Base-by-base conservation (phyloP, 2,329 filamentous ascomycete species). In the Apiospora saccharicola region DNA sequence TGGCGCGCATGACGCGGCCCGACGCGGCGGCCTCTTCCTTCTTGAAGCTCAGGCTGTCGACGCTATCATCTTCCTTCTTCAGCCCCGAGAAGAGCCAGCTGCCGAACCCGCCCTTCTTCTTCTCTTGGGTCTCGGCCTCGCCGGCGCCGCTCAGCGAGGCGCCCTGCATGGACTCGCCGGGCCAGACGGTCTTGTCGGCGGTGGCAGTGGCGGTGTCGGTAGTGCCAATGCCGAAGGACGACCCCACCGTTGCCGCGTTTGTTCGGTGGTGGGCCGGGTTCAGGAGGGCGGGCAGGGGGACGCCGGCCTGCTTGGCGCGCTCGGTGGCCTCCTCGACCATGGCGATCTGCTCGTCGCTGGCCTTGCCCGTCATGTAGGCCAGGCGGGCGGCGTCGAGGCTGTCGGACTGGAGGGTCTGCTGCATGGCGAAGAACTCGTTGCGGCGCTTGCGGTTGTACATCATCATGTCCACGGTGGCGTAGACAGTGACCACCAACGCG, bases 381-480 rank as follows among this genome's bases (percentile, higher is more conserved):
- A 91, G 82, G 43, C 89, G 88, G 69, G 89, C 89, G 74, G 85
- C 85, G 75, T 88, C 85, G 71, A 91, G 86, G 75, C 85, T 84
- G 81, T 90, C 88, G 77, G 84, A 85, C 70, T 86, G 85, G 78
- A 90, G 82, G 73, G 85, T 82, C 80, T 85, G 85, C 78, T 90
- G 88, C 71, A 88, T 83, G 72, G 88, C 86, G 77, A 87, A 78
- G 83, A 90, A 91, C 80, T 91, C 89, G 78, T 81, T 82, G 78
- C 88, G 88, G 77, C 89, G 88, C 81, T 87, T 86, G 77, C 86
- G 87, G 84, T 91, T 91, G 81, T 88, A 88, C 71, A 85, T 83
- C 73, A 90, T 83, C 89, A 91, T 91, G 80, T 91, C 89, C 83
- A 85, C 86, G 24, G 89, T 86, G 47, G 89, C 89, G 83, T 90